Percentiles rank a stretch among this genome's conserved stretches.
Evolutionary conservation across 1,139 yeast genomes (phyloP).

Genomic region (Pichia sp.): DNA sequence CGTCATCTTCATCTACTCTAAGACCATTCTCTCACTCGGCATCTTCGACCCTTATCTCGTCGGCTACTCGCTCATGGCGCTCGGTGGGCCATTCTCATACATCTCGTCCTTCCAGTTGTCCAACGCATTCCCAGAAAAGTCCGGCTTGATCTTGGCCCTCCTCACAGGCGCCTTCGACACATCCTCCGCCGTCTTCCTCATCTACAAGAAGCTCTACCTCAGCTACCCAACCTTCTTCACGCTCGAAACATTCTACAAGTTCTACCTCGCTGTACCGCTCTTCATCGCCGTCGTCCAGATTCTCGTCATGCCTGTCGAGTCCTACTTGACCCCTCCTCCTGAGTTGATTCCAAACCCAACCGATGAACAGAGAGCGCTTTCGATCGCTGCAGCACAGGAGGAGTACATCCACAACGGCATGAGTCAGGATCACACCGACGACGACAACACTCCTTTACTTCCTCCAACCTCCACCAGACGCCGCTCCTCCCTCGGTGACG

Average conservation of each 20-base stretch:
- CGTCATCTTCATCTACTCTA: slow-evolving; percentile 36
- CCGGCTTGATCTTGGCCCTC: slow-evolving; percentile 41
- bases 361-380: slow-evolving; percentile 25
- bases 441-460: slow-evolving; percentile 2
- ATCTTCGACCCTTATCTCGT: slow-evolving; percentile 38
- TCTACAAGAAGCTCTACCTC: slow-evolving; percentile 44
- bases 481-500: slow-evolving; percentile 35
- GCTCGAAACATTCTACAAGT: slow-evolving; percentile 40
- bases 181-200: slow-evolving; percentile 42
- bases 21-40: slow-evolving; percentile 15
- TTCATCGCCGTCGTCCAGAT: slow-evolving; percentile 49
- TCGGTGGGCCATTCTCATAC: slow-evolving; percentile 46
- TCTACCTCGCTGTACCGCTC: slow-evolving; percentile 46
- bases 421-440: slow-evolving; percentile 6
- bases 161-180: slow-evolving; percentile 46
- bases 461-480: slow-evolving; percentile 20
- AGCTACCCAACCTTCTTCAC: slow-evolving; percentile 25
- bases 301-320: slow-evolving; percentile 47
- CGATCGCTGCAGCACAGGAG: slow-evolving; percentile 27
- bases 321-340: slow-evolving; percentile 37
- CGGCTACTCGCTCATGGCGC: slow-evolving; percentile 41
- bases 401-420: slow-evolving; percentile 16
- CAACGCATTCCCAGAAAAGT: slow-evolving; percentile 43
- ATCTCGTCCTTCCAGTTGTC: slow-evolving; percentile 45
- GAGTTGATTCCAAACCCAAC: slow-evolving; percentile 31